Conservation (phyloP, 2,329 filamentous ascomycete genomes). For the Ceratocystis cubensis region DNA sequence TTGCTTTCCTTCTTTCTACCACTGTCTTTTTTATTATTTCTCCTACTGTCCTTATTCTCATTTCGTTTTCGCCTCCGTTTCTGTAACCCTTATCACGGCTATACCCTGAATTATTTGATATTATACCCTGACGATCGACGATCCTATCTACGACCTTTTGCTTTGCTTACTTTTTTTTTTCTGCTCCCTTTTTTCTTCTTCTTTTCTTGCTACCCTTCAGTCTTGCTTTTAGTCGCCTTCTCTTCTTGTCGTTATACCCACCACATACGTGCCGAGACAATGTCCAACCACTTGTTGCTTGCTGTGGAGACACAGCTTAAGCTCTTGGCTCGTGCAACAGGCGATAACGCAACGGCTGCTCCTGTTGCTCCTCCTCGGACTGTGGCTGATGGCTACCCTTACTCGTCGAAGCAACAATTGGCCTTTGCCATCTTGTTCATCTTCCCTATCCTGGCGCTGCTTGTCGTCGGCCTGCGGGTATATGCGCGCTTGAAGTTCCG, state of each 20-base stretch:
- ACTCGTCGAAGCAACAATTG: slow-evolving; percentile 25
- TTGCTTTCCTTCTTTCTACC: background rate
- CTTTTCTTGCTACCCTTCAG: background rate
- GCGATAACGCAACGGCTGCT: background rate
- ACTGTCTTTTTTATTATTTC: background rate
- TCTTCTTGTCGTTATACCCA: background rate
- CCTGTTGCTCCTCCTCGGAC: background rate
- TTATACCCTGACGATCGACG: slow-evolving; percentile 10
- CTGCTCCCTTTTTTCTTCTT: background rate
- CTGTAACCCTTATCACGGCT: background rate
- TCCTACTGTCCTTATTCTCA: background rate
- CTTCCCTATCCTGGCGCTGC: slow-evolving; percentile 27
- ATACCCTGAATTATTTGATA: background rate
- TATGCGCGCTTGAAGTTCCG: slow-evolving; percentile 26
- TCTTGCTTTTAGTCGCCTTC: background rate
- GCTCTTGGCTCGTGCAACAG: background rate
- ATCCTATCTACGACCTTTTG: background rate
- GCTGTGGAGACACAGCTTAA: background rate
- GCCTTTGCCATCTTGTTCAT: slow-evolving; percentile 28
- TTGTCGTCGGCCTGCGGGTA: slow-evolving; percentile 25
- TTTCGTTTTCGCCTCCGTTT: background rate
- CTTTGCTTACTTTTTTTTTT: background rate
- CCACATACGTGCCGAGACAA: background rate
- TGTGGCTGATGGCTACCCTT: slow-evolving; percentile 10
- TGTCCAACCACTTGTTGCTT: background rate